Evolutionary conservation across 345 rosid species (phyloP).

Genomic region (Populus tremula): DNA sequence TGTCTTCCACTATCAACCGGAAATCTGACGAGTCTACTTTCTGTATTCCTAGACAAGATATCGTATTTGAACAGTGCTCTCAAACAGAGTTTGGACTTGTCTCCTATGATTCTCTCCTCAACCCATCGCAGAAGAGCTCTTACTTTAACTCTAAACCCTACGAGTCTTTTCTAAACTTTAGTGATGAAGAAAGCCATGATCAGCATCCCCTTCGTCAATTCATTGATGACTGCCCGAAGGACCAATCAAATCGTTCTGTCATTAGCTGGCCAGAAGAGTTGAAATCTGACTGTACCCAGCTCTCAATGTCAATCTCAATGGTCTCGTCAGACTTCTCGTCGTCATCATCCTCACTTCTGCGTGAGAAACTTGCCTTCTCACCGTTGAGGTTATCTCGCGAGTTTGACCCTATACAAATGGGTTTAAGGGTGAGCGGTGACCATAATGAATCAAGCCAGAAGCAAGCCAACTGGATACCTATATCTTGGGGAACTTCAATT

Average conservation of each 20-base stretch:
- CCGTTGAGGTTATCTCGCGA: constrained; percentile 54
- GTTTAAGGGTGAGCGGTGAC: constrained; percentile 30
- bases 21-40: constrained; percentile 35
- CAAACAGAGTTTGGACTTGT: constrained; percentile 47
- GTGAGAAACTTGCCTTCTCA: constrained; percentile 41
- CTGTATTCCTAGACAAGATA: constrained; percentile 32
- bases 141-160: constrained; percentile 25
- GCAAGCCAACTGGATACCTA: constrained; percentile 46
- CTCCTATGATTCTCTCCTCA: constrained; percentile 44
- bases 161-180: constrained; percentile 25
- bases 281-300: constrained; percentile 64
- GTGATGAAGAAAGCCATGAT: constrained; percentile 31
- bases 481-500: constrained; percentile 50
- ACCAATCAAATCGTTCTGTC: constrained; percentile 29
- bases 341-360: constrained; percentile 38
- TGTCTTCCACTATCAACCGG: constrained; percentile 31
- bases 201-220: constrained; percentile 33
- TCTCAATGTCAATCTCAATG: constrained; percentile 66
- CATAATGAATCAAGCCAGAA: constrained; percentile 32
- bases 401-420: constrained; percentile 39
- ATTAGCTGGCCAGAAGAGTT: constrained; percentile 51
- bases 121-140: constrained; percentile 37
- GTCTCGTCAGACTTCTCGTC: constrained; percentile 41
- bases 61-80: constrained; percentile 24
- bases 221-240: constrained; percentile 46